Percentiles rank a stretch among this genome's conserved stretches.
Conservation (phyloP, 1,284 basidiomycete species). For the Pulveroboletus sp. region DNA sequence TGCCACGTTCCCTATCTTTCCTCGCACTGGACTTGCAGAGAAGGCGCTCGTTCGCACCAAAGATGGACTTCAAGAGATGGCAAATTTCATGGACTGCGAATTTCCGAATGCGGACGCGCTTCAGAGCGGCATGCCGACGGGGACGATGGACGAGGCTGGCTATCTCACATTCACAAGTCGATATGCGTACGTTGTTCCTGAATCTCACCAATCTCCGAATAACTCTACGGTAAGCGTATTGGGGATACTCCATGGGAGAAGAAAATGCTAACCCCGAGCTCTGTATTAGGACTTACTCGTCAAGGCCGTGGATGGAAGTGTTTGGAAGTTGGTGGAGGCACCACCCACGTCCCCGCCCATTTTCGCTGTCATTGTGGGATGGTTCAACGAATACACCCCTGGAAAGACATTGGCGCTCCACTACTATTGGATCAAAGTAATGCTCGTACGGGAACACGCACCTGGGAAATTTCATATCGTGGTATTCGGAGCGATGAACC, state of each 20-base stretch:
- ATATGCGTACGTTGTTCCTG: neutral
- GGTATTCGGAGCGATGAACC: neutral
- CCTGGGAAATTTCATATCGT: neutral
- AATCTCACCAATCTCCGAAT: neutral
- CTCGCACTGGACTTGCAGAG: neutral
- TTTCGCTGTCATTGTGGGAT: neutral
- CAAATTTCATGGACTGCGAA: conserved; percentile 3
- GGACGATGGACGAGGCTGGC: neutral
- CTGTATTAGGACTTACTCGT: neutral
- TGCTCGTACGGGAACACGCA: conserved; percentile 5
- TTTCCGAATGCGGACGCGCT: neutral
- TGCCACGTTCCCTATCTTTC: conserved; percentile 2
- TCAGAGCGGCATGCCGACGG: neutral
- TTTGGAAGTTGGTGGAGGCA: conserved; percentile 1
- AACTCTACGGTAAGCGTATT: neutral
- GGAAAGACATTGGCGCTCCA: conserved; percentile 1
- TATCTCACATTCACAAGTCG: conserved; percentile 2
- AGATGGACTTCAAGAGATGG: conserved; percentile 1
- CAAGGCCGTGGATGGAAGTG: conserved; percentile 1
- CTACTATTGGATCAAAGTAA: conserved; percentile 1
- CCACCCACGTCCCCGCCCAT: neutral
- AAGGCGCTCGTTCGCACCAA: conserved; percentile 6
- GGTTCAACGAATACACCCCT: conserved; percentile 1
- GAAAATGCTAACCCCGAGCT: neutral
- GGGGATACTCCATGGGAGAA: neutral